Evolutionary conservation across 2,329 filamentous ascomycete genomes (phyloP).

Genomic region (Colletotrichum caudatum): DNA sequence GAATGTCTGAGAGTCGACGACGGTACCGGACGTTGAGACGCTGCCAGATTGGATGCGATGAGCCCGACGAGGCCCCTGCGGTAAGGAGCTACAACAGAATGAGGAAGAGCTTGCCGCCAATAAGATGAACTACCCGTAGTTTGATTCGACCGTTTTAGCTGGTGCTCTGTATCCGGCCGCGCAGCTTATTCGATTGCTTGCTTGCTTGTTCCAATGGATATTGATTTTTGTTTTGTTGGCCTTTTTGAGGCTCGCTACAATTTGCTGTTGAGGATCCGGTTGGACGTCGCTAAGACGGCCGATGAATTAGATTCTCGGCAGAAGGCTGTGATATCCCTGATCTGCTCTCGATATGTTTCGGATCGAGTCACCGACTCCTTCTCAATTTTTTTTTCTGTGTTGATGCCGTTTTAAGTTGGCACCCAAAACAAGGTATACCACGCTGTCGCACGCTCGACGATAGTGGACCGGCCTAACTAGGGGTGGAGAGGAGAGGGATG

Average conservation of each 20-base stretch:
- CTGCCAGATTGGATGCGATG: neutral
- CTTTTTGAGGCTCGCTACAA: neutral
- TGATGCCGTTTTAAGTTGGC: constrained; percentile 36
- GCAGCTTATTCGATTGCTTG: constrained; percentile 1
- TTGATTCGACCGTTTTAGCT: constrained; percentile 30
- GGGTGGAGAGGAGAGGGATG: neutral
- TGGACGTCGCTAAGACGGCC: neutral
- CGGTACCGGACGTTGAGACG: neutral
- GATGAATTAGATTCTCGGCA: neutral
- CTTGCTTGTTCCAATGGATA: neutral
- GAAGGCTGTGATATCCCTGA: neutral
- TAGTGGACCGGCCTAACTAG: constrained; percentile 8
- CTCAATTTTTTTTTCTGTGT: neutral
- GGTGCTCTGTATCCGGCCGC: neutral
- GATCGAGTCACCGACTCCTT: constrained; percentile 22
- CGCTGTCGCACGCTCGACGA: constrained; percentile 22
- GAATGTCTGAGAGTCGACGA: neutral
- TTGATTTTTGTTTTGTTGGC: constrained; percentile 10
- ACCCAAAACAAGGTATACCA: constrained; percentile 30
- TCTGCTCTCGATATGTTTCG: constrained; percentile 24
- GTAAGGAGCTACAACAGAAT: neutral
- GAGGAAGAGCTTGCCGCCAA: constrained; percentile 2
- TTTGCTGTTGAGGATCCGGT: neutral
- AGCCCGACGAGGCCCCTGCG: neutral
- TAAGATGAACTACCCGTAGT: neutral